These are phyloP conservation scores for Cryptococcus sp. DNA, from an alignment of 1,284 basidiomycete genomes.

Conservation along the genomic window DNA sequence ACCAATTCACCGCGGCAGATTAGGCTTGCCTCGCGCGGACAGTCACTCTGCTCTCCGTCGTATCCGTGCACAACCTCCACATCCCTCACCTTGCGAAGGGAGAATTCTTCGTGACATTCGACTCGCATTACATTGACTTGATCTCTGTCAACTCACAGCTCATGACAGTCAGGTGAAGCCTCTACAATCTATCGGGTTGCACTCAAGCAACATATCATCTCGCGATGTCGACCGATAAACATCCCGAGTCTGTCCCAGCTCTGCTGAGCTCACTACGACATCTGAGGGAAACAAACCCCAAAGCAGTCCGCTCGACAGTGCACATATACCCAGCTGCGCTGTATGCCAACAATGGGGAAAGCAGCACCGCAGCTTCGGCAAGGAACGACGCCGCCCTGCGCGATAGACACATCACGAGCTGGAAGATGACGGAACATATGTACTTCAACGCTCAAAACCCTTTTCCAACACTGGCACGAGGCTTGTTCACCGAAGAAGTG, in stretches of 20 bases:
- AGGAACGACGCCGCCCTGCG: slow-evolving; percentile 2
- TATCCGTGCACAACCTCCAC: too few species aligned
- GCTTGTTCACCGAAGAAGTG: slow-evolving; percentile 70
- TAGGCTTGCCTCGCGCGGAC: too few species aligned
- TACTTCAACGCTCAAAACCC: slow-evolving; percentile 85
- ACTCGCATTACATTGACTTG: too few species aligned
- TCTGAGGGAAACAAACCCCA: slow-evolving; percentile 37
- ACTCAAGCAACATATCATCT: too few species aligned
- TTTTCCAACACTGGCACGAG: slow-evolving; percentile 87
- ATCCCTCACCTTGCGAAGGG: too few species aligned
- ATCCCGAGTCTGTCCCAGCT: slow-evolving; percentile 33
- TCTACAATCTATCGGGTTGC: neutral
- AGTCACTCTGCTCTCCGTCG: too few species aligned
- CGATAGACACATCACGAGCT: slow-evolving; percentile 64
- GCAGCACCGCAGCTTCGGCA: slow-evolving; percentile 5
- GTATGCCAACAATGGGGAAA: slow-evolving; percentile 34
- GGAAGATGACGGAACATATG: slow-evolving; percentile 95
- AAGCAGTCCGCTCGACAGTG: slow-evolving; percentile 40
- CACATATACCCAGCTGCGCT: slow-evolving; percentile 44
- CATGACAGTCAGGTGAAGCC: neutral
- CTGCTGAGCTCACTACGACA: slow-evolving; percentile 40
- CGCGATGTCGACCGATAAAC: slow-evolving; percentile 17
- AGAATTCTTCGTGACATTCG: too few species aligned
- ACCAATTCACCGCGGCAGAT: too few species aligned
- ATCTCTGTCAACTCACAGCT: too few species aligned